phyloP scores from a whole-genome alignment of 192 early-diverging fungal species.

The Backusella sp. region DNA sequence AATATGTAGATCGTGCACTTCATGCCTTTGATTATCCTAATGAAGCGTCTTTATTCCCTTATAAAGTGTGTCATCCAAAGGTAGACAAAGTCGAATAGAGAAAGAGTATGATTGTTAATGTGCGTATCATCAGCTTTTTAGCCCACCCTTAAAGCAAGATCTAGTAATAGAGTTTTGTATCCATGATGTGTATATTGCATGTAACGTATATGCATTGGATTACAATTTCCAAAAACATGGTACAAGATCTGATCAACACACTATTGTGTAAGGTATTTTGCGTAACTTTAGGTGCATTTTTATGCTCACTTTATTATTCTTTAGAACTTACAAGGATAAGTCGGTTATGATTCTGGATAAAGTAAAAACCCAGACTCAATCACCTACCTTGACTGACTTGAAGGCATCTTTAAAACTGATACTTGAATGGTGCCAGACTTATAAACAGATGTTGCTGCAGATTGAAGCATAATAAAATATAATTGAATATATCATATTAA shows the following conservation, averaged over 20 bases:
- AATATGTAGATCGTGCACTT: conserved; percentile 25
- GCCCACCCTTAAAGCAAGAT: conserved; percentile 33
- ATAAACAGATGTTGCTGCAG: conserved; percentile 24
- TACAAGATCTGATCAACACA: conserved; percentile 14
- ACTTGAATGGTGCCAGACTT: conserved; percentile 15
- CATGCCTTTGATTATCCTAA: conserved; percentile 29
- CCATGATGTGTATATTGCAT: conserved; percentile 23
- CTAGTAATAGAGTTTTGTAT: conserved; percentile 34
- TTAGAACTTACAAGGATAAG: conserved; percentile 36
- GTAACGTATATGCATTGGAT: conserved; percentile 31
- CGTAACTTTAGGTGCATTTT: background rate
- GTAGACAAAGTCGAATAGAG: background rate
- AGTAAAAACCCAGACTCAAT: conserved; percentile 31
- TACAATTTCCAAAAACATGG: conserved; percentile 9
- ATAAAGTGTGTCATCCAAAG: conserved; percentile 37
- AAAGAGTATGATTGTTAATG: background rate
- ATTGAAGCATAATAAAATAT: conserved; percentile 19
- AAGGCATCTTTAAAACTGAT: conserved; percentile 17
- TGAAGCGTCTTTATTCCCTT: conserved; percentile 32
- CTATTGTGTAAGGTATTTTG: conserved; percentile 12
- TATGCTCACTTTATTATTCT: background rate
- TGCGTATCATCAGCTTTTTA: conserved; percentile 15
- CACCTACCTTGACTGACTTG: conserved; percentile 30
- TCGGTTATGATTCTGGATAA: conserved; percentile 22
- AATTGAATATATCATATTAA: background rate